Percentiles rank a stretch among this genome's conserved stretches.
These are phyloP conservation scores for Leccinum broughii DNA, from an alignment of 768 basidiomycete species.

Conservation along the genomic window DNA sequence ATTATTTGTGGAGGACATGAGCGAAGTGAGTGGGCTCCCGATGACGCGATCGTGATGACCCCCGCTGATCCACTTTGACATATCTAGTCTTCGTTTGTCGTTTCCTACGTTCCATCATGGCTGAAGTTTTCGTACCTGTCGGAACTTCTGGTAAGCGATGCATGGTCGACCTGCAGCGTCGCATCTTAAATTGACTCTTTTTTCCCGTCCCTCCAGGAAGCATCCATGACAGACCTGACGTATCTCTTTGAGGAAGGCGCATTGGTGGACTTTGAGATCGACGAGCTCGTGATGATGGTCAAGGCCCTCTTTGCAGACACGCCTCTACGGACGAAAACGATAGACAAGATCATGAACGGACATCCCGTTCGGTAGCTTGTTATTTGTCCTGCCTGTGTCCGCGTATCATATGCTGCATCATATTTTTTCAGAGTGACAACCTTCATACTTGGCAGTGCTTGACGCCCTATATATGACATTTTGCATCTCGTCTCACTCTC, in stretches of 20 bases:
- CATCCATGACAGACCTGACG: constrained; percentile 86
- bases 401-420: constrained; percentile 4
- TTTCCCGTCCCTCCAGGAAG: constrained; percentile 57
- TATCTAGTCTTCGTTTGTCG: constrained; percentile 67
- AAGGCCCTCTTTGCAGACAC: constrained; percentile 89
- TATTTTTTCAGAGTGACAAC: not conserved
- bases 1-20: constrained; percentile 68
- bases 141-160: constrained; percentile 73
- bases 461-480: constrained; percentile 15
- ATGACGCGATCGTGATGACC: not conserved
- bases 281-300: constrained; percentile 81
- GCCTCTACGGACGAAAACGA: constrained; percentile 73
- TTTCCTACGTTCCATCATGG: constrained; percentile 89
- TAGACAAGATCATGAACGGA: constrained; percentile 68
- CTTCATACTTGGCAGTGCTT: not conserved
- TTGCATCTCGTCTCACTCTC: not conserved
- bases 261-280: constrained; percentile 83
- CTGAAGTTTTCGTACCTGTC: constrained; percentile 93
- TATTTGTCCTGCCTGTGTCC: not conserved
- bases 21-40: constrained; percentile 44
- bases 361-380: constrained; percentile 43
- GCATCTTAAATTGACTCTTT: constrained; percentile 3
- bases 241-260: constrained; percentile 92
- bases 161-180: not conserved
- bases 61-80: not conserved